These are phyloP conservation scores for Astrothelium subdiscretum DNA, from an alignment of 495 filamentous ascomycete genomes.

Conservation along the genomic window DNA sequence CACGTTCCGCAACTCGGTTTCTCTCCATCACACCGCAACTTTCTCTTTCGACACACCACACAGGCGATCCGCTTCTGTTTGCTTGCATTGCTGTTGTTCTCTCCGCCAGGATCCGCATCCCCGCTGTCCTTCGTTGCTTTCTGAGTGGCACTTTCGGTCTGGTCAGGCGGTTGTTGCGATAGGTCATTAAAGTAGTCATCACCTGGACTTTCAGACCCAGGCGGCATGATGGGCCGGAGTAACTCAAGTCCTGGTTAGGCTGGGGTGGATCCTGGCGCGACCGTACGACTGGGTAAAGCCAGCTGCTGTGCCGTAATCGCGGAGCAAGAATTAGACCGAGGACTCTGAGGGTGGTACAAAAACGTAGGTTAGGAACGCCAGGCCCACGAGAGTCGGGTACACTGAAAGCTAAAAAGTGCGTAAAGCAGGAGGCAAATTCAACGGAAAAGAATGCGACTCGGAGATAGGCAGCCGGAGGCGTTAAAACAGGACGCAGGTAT, in stretches of 20 bases:
- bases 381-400: not conserved
- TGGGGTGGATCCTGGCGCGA: not conserved
- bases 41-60: conserved; percentile 86
- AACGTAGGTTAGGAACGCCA: not conserved
- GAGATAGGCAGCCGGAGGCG: not conserved
- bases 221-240: not conserved
- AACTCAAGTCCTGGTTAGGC: not conserved
- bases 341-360: not conserved
- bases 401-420: not conserved
- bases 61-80: conserved; percentile 94
- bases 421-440: not conserved
- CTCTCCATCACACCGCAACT: conserved; percentile 67
- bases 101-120: conserved; percentile 3
- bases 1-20: conserved; percentile 91
- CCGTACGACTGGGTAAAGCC: not conserved
- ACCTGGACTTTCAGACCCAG: conserved; percentile 15
- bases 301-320: not conserved
- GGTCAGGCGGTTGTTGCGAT: conserved; percentile 32
- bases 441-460: not conserved
- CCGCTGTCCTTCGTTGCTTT: conserved; percentile 26
- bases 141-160: conserved; percentile 21
- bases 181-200: conserved; percentile 46
- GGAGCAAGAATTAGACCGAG: not conserved
- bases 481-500: not conserved
- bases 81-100: conserved; percentile 52